Evolutionary conservation across 2,329 filamentous ascomycete genomes (phyloP).

Genomic region (Capronia coronata): DNA sequence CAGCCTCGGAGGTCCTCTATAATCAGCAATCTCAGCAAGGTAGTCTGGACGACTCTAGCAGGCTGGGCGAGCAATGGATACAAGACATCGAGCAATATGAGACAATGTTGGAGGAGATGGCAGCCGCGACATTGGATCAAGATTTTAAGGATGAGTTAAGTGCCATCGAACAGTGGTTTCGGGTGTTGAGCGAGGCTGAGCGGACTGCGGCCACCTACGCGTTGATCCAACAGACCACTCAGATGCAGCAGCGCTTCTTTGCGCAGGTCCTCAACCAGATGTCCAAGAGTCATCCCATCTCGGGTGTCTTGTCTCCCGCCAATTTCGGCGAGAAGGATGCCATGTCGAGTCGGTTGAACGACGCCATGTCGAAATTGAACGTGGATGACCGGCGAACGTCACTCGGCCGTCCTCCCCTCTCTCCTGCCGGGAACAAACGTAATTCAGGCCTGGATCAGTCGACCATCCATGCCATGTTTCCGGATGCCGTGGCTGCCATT

Average conservation of each 20-base stretch:
- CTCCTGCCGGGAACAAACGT: constrained; percentile 67
- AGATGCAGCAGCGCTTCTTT: constrained; percentile 98
- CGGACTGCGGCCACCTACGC: constrained; percentile 92
- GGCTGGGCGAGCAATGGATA: constrained; percentile 96
- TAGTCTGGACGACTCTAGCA: constrained; percentile 76
- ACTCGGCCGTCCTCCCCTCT: constrained; percentile 70
- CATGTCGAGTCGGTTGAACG: constrained; percentile 91
- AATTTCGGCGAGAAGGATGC: constrained; percentile 95
- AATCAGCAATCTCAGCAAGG: constrained; percentile 65
- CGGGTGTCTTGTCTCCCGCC: constrained; percentile 84
- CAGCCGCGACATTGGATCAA: constrained; percentile 94
- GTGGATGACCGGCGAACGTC: constrained; percentile 84
- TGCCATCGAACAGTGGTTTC: constrained; percentile 99
- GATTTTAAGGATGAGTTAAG: constrained; percentile 99
- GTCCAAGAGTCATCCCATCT: constrained; percentile 97
- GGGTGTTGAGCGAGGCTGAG: constrained; percentile 92
- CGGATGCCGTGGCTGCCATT: constrained; percentile 93
- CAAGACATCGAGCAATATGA: constrained; percentile 98
- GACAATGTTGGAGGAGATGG: constrained; percentile 98
- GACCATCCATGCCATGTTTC: constrained; percentile 98
- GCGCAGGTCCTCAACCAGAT: constrained; percentile 98
- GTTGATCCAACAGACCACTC: constrained; percentile 92
- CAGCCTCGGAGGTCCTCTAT: constrained; percentile 88
- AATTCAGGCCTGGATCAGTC: constrained; percentile 90
- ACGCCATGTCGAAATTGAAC: constrained; percentile 93